Evolutionary conservation across 352 stramenopile species (phyloP), one percentile per base, ranked within the genome.

Genomic region (Globisporangium alternatum): DNA sequence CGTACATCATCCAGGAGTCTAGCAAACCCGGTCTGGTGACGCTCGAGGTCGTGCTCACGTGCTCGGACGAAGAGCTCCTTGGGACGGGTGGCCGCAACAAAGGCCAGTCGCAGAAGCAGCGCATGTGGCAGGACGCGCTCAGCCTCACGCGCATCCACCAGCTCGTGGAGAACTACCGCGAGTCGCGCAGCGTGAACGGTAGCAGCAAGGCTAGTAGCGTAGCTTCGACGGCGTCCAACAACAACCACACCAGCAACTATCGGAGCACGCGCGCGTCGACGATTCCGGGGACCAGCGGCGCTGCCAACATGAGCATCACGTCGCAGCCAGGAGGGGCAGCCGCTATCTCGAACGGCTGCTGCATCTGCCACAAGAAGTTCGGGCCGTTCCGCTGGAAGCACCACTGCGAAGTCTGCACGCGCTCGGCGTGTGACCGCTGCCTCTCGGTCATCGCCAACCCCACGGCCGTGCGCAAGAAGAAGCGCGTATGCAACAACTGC

Each of bases 361-460:
- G 70, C 12, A 72, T 87, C 25, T 93, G 84, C 62, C 71, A 69
- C 44, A 84, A 87, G 21, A 73, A 73, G 31, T 91, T 93, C 33
- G 68, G 81, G n/a, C 75, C 84, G 5, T 93, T 93, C 65, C 80
- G 82, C 21, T 90, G 84, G 81, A 90, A 89, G 62, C 76, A 83
- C 49, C 69, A 75, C 31, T 93, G 84, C 64, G 77, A 90, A 49
- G 59, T 80, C 45, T 93, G 84, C 55, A 62, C 77, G 12, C 70
- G 76, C n/a, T 31, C 70, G 4, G 76, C 89, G 31, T 93, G 82
- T 68, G 80, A 88, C 60, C 75, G 77, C 30, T 92, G 83, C 53
- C 33, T 88, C 35, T 89, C 79, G 5, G 75, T 81, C 25, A 76
- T 89, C 44, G 80, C 82, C 15, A 81, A 85, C 25, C 79, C 74